These are phyloP conservation scores for Chimonanthus salicifolius DNA, from an alignment of 164 flowering plant genomes.

Conservation along the genomic window DNA sequence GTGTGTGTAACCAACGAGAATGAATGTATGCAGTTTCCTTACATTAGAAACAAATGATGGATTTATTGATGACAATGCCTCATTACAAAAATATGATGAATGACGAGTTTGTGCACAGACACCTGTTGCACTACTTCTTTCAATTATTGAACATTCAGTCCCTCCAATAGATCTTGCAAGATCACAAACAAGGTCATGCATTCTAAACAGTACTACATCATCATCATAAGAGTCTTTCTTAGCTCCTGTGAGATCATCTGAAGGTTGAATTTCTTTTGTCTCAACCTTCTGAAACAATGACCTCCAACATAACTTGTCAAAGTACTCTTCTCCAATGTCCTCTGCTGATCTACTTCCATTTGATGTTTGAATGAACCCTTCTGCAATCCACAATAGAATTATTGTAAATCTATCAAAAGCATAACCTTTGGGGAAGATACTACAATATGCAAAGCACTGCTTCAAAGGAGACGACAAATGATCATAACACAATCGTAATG, in stretches of 20 bases:
- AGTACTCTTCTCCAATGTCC: background rate
- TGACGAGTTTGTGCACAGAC: background rate
- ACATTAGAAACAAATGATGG: background rate
- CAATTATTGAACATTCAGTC: background rate
- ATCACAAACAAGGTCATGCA: constrained; percentile 7
- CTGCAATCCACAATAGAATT: constrained; percentile 15
- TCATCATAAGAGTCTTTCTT: background rate
- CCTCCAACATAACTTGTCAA: constrained; percentile 1
- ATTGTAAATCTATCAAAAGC: constrained; percentile 1
- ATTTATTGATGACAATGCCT: background rate
- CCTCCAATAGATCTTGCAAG: constrained; percentile 1
- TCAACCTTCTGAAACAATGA: background rate
- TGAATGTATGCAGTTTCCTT: background rate
- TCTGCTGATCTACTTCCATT: background rate
- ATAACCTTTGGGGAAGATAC: constrained; percentile 14
- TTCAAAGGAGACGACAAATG: constrained; percentile 10
- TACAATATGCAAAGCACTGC: constrained; percentile 18
- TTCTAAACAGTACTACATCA: background rate
- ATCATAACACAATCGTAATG: background rate
- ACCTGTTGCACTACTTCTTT: background rate
- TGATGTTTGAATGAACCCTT: constrained; percentile 4
- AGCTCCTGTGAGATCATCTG: background rate
- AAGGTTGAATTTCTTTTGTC: background rate
- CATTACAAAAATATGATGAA: background rate
- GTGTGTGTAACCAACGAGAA: background rate